Conservation (phyloP, 352 stramenopile species). For the Phytophthora podocarpi region DNA sequence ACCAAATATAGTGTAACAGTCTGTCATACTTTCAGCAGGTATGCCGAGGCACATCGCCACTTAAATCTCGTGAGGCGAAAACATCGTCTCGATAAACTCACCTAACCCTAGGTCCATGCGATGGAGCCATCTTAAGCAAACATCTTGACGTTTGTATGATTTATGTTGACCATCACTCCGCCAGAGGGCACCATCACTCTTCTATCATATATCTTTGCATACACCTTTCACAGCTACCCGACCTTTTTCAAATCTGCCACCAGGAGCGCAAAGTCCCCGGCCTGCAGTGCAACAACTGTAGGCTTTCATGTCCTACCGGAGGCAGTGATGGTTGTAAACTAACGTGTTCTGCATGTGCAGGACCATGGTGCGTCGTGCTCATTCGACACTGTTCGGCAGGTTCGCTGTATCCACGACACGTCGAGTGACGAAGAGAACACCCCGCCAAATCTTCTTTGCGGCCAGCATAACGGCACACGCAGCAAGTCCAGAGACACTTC, state of each 20-base stretch:
- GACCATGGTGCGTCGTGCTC: neutral
- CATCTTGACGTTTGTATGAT: neutral
- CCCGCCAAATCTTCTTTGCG: no score
- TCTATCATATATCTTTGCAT: no score
- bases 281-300: no score
- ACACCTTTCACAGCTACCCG: neutral
- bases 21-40: no score
- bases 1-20: slow-evolving; percentile 5
- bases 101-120: neutral
- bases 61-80: neutral
- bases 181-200: no score
- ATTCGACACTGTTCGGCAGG: no score
- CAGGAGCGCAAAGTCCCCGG: no score
- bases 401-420: neutral
- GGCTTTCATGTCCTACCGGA: no score
- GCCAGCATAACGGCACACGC: no score
- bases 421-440: neutral
- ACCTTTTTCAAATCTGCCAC: no score
- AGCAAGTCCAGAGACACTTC: no score
- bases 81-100: neutral
- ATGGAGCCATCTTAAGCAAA: neutral
- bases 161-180: neutral
- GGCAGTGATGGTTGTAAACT: neutral
- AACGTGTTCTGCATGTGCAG: neutral
- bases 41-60: neutral